These are phyloP conservation scores for Echeveria elegans DNA, from an alignment of 164 flowering plant genomes.

Conservation along the genomic window DNA sequence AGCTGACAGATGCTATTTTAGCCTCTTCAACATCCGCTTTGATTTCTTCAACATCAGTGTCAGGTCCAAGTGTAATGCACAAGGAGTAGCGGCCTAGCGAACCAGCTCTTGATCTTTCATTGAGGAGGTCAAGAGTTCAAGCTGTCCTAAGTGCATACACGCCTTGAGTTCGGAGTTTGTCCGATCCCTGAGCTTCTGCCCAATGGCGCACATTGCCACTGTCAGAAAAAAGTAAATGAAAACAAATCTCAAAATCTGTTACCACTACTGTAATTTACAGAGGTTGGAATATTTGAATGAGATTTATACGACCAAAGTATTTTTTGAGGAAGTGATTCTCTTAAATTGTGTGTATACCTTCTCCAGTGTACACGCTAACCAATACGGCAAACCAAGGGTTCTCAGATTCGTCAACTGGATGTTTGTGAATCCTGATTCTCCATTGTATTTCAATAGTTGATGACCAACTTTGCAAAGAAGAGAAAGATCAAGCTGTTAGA, in stretches of 20 bases:
- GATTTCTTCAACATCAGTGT: constrained; percentile 1
- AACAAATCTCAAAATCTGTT: neutral
- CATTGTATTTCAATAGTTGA: constrained; percentile 36
- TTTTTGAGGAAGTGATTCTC: constrained; percentile 13
- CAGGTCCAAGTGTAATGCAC: neutral
- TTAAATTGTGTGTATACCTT: constrained; percentile 41
- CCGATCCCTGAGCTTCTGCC: constrained; percentile 27
- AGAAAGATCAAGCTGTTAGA: neutral
- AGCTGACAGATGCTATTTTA: constrained; percentile 10
- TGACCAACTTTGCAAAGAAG: constrained; percentile 51
- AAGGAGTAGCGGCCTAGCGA: too few relatives aligned
- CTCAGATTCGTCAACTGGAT: constrained; percentile 63
- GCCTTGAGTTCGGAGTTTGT: too few relatives aligned
- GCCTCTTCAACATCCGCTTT: constrained; percentile 22
- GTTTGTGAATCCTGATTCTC: constrained; percentile 37
- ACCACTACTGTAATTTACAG: neutral
- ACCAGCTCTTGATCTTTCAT: too few relatives aligned
- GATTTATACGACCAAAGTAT: neutral
- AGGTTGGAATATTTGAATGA: too few relatives aligned
- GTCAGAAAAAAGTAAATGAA: constrained; percentile 9
- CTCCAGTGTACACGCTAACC: constrained; percentile 56
- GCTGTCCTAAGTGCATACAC: too few relatives aligned
- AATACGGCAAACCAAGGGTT: constrained; percentile 77
- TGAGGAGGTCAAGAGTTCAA: too few relatives aligned
- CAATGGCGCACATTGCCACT: constrained; percentile 27